Percentiles rank a stretch among this genome's conserved stretches.
Conservation (phyloP, 331 rosid genomes). For the Erythrophleum ivorense region DNA sequence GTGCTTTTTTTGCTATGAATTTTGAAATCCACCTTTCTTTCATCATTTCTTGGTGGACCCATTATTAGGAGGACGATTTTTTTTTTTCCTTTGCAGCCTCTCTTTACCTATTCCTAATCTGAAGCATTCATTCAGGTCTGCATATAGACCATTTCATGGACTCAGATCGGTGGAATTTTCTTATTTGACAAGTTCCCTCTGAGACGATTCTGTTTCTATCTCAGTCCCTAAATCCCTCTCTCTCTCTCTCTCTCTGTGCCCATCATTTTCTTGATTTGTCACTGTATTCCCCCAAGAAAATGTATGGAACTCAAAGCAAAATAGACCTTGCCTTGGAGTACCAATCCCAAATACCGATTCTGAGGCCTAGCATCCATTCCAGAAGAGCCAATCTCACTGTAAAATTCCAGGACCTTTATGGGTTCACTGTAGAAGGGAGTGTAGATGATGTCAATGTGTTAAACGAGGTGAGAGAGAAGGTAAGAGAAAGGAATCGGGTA, state of each 20-base stretch:
- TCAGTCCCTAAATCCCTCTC: background rate
- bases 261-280: conserved; percentile 42
- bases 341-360: conserved; percentile 63
- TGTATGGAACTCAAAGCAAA: conserved; percentile 65
- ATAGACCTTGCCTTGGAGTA: conserved; percentile 66
- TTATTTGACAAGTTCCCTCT: conserved; percentile 40
- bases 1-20: conserved; percentile 13
- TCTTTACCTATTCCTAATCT: conserved; percentile 22
- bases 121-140: conserved; percentile 28
- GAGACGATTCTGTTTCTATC: background rate
- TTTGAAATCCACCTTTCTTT: conserved; percentile 10
- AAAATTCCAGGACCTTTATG: conserved; percentile 79
- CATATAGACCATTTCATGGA: conserved; percentile 49
- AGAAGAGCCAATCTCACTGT: conserved; percentile 73
- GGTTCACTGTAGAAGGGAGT: conserved; percentile 82
- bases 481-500: conserved; percentile 66
- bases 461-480: conserved; percentile 80
- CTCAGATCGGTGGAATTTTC: conserved; percentile 46
- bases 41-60: conserved; percentile 36
- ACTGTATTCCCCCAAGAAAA: conserved; percentile 37
- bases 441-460: conserved; percentile 80
- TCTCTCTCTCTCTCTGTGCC: conserved; percentile 1
- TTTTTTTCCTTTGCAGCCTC: background rate
- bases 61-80: conserved; percentile 4
- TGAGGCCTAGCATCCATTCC: conserved; percentile 76